Evolutionary conservation across 805 yeast genomes (phyloP).

Genomic region (Tetrapisispora namnaoensis): DNA sequence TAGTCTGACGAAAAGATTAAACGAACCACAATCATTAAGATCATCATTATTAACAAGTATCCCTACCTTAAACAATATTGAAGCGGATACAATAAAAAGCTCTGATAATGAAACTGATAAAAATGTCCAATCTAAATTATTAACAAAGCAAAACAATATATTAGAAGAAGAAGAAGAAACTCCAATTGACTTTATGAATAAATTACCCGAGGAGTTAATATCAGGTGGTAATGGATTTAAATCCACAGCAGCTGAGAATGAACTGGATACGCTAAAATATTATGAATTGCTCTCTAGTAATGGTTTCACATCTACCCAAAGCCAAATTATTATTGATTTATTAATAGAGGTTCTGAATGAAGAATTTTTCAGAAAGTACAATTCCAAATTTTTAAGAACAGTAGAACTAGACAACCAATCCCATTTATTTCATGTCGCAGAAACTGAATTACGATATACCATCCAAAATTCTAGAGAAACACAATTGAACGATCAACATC

Average conservation of each 20-base stretch:
- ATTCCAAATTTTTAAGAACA: slow-evolving; percentile 23
- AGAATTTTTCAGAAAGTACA: slow-evolving; percentile 37
- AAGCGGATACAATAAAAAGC: not conserved
- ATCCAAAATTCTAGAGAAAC: slow-evolving; percentile 61
- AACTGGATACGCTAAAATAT: slow-evolving; percentile 20
- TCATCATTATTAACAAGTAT: not conserved
- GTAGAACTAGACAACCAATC: slow-evolving; percentile 80
- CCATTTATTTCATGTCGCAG: slow-evolving; percentile 86
- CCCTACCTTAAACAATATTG: not conserved
- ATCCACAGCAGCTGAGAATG: slow-evolving; percentile 25
- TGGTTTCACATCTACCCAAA: slow-evolving; percentile 19
- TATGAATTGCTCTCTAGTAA: slow-evolving; percentile 11
- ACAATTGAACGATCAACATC: slow-evolving; percentile 56
- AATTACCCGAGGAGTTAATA: slow-evolving; percentile 23
- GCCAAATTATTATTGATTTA: slow-evolving; percentile 23
- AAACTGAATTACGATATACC: slow-evolving; percentile 74
- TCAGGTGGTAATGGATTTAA: slow-evolving; percentile 21
- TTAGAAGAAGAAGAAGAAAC: slow-evolving; percentile 1
- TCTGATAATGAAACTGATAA: no score
- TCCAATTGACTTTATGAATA: slow-evolving; percentile 15
- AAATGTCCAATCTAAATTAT: not conserved
- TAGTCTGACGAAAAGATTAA: not conserved
- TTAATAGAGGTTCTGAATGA: slow-evolving; percentile 29
- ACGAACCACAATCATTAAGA: not conserved
- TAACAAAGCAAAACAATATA: not conserved